Conservation (phyloP, 75 land plant genomes). For the Cryptomeria japonica region DNA sequence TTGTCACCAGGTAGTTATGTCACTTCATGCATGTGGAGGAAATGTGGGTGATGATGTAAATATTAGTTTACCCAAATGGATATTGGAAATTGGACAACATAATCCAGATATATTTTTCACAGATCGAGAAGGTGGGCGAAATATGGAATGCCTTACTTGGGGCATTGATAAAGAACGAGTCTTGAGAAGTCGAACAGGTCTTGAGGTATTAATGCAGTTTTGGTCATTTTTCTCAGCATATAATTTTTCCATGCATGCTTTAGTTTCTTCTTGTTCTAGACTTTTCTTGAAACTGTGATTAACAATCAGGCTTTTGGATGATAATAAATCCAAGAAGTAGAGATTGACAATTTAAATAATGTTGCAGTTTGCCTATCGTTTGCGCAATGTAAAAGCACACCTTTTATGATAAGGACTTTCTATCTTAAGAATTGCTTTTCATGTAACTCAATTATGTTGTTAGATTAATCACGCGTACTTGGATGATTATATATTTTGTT, state of each 20-base stretch:
- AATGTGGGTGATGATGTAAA: slow-evolving; percentile 92
- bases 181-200: slow-evolving; percentile 81
- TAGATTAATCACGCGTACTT: neutral
- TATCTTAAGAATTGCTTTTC: neutral
- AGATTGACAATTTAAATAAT: neutral
- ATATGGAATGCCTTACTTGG: slow-evolving; percentile 93
- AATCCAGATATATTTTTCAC: slow-evolving; percentile 97
- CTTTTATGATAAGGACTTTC: neutral
- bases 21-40: slow-evolving; percentile 99
- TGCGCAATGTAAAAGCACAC: neutral
- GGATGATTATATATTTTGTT: neutral
- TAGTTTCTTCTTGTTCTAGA: neutral
- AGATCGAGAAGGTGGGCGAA: slow-evolving; percentile 77
- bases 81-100: slow-evolving; percentile 79
- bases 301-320: neutral
- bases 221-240: neutral
- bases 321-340: neutral
- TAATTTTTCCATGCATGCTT: neutral
- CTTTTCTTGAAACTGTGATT: neutral
- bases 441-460: neutral
- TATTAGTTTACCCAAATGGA: slow-evolving; percentile 91
- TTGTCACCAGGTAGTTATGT: slow-evolving; percentile 86
- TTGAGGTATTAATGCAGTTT: slow-evolving; percentile 64
- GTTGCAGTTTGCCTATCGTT: neutral
- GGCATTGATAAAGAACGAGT: slow-evolving; percentile 90